phyloP scores from a whole-genome alignment of 192 early-diverging fungal genomes.

The Coemansia sp. region DNA sequence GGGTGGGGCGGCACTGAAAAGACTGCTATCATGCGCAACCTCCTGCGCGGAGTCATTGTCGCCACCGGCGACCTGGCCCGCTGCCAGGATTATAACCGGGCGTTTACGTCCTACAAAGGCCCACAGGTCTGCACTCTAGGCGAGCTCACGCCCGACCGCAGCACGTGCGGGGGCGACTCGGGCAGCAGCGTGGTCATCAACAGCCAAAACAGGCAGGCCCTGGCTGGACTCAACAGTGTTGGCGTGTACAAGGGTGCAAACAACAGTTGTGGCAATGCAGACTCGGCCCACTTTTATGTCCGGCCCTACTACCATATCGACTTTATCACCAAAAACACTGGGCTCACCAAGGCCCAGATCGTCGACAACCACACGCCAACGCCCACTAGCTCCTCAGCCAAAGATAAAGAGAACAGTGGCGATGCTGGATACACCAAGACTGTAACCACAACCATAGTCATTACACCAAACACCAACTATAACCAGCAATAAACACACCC shows the following conservation, averaged over 20 bases:
- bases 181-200: constrained; percentile 25
- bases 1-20: constrained; percentile 39
- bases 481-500: background rate
- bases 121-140: constrained; percentile 31
- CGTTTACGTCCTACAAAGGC: constrained; percentile 15
- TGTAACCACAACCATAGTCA: background rate
- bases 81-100: background rate
- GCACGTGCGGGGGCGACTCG: constrained; percentile 29
- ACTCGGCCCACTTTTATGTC: constrained; percentile 32
- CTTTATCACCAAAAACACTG: constrained; percentile 28
- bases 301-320: constrained; percentile 27
- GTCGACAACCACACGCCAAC: background rate
- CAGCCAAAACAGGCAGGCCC: background rate
- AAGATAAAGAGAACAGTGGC: too few relatives aligned
- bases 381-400: too few relatives aligned
- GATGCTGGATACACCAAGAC: background rate
- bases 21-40: constrained; percentile 7
- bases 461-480: background rate
- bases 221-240: constrained; percentile 30
- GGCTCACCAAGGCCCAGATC: constrained; percentile 8
- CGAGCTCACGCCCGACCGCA: constrained; percentile 12
- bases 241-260: constrained; percentile 1
- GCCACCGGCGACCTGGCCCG: constrained; percentile 7
- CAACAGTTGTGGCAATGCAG: constrained; percentile 4
- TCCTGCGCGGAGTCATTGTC: constrained; percentile 21